Evolutionary conservation across 805 yeast genomes (phyloP).

Genomic region (Yarrowia sp.): DNA sequence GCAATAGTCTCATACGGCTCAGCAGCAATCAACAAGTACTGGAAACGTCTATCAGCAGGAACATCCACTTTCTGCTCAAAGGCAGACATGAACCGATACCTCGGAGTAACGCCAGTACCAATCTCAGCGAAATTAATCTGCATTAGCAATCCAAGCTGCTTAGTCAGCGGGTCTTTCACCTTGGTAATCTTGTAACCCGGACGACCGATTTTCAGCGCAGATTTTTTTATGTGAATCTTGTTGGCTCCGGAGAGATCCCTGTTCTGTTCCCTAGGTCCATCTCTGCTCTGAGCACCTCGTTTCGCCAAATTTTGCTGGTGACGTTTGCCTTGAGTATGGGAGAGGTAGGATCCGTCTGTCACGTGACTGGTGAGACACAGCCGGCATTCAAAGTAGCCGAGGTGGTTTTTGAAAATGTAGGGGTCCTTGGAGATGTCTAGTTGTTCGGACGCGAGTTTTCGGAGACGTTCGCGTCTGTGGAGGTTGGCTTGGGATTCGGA

Average conservation of each 20-base stretch:
- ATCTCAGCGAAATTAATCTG: conserved; percentile 64
- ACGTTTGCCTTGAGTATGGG: conserved; percentile 84
- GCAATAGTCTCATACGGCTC: conserved; percentile 89
- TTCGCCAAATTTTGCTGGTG: conserved; percentile 77
- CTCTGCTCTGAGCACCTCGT: conserved; percentile 55
- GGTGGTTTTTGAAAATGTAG: conserved; percentile 79
- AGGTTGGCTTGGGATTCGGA: conserved; percentile 72
- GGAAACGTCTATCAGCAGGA: conserved; percentile 57
- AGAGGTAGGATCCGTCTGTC: conserved; percentile 77
- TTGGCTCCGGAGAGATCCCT: conserved; percentile 41
- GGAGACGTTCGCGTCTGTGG: conserved; percentile 70
- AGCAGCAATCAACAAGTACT: conserved; percentile 79
- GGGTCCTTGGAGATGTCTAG: conserved; percentile 66
- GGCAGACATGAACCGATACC: conserved; percentile 76
- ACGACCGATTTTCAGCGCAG: conserved; percentile 67
- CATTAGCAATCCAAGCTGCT: conserved; percentile 69
- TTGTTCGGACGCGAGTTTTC: conserved; percentile 61
- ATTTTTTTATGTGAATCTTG: conserved; percentile 52
- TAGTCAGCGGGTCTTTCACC: conserved; percentile 66
- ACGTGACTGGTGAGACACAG: conserved; percentile 84
- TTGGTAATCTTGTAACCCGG: conserved; percentile 76
- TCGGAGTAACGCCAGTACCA: conserved; percentile 58
- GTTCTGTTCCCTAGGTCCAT: conserved; percentile 46
- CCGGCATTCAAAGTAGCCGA: conserved; percentile 85
- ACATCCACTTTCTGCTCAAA: conserved; percentile 68